Evolutionary conservation across 208 protist genomes (phyloP), one percentile per base, ranked within the genome.

Genomic region (Crithidia sp.): DNA sequence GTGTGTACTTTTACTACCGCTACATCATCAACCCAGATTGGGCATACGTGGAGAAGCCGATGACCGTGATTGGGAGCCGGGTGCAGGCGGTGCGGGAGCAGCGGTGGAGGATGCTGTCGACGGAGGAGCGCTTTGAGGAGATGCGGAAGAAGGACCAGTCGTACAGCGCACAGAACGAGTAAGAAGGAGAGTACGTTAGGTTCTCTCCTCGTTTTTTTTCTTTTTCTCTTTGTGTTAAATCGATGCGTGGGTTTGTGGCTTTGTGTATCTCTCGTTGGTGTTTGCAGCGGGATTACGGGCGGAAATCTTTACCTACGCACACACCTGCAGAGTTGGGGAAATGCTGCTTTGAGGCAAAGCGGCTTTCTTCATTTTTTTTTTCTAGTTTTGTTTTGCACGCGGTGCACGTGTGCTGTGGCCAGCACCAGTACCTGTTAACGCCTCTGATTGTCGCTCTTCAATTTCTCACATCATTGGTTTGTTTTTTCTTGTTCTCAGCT

Each of bases 1-100:
- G 92, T 68, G 76, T 77, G 19, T 95, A 94, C 56, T 67, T 96
- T 14, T 95, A 96, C 80, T 95, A 94, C 63, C 84, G 87, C 39
- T 96, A 96, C 62, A 95, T 96, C 75, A 86, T 96, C 49, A 95
- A 93, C 67, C 76, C 86, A 12, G 88, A 96, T n/a, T 95, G 82
- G 74, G 76, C 72, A 10, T 96, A 96, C 67, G 81, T 95, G 54
- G 77, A 90, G 77, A 77, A 82, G 61, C 90, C 92, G 12, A 77
- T 96, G 39, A 88, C 83, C 40, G 49, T 93, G 39, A 64, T 93
- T 39, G 92, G 92, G 10, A 96, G 92, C 71, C 86, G 83, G 5
- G 78, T 91, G 60, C 70, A 81, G n/a, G 83, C 82, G 37, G 61
- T 93, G 43, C 84, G 82, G 37, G 90, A 94, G 52, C 47, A 90